phyloP scores from a whole-genome alignment of 2,329 filamentous ascomycete species.

The Incumbomyces delicatus region DNA sequence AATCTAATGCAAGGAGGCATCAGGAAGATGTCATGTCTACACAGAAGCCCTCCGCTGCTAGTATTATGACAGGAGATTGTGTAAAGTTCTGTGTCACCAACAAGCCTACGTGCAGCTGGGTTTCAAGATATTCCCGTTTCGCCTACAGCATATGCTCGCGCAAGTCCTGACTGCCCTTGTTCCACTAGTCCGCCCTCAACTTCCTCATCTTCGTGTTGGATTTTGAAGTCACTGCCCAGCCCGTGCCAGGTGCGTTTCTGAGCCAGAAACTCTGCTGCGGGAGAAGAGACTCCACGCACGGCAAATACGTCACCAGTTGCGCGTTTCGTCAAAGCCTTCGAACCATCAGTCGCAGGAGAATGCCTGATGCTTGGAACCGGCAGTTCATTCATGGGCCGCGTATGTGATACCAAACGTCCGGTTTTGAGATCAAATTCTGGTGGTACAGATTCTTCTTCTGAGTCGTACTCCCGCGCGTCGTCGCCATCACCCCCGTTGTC shows the following conservation, averaged over 20 bases:
- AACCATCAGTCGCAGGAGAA: constrained; percentile 7
- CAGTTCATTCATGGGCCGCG: constrained; percentile 37
- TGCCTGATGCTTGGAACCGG: constrained; percentile 5
- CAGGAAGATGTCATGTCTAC: no score
- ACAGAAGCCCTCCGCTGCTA: no score
- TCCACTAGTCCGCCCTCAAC: constrained; percentile 58
- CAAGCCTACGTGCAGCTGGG: no score
- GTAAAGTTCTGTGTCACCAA: no score
- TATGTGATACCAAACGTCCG: constrained; percentile 68
- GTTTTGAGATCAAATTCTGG: constrained; percentile 91
- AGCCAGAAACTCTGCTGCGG: constrained; percentile 77
- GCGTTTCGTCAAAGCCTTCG: constrained; percentile 53
- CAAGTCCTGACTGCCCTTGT: constrained; percentile 77
- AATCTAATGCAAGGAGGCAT: no score
- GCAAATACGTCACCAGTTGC: constrained; percentile 59
- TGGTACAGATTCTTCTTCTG: constrained; percentile 57
- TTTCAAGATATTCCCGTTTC: constrained; percentile 7
- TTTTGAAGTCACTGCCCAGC: constrained; percentile 72
- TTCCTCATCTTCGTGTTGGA: constrained; percentile 45
- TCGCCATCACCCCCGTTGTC: constrained; percentile 19
- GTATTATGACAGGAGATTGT: no score
- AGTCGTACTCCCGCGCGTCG: constrained; percentile 55
- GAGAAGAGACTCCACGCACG: constrained; percentile 79
- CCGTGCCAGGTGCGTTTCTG: constrained; percentile 85
- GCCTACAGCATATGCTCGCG: constrained; percentile 75